Conservation (phyloP, 148 eudicot species). For the Simmondsia chinensis region DNA sequence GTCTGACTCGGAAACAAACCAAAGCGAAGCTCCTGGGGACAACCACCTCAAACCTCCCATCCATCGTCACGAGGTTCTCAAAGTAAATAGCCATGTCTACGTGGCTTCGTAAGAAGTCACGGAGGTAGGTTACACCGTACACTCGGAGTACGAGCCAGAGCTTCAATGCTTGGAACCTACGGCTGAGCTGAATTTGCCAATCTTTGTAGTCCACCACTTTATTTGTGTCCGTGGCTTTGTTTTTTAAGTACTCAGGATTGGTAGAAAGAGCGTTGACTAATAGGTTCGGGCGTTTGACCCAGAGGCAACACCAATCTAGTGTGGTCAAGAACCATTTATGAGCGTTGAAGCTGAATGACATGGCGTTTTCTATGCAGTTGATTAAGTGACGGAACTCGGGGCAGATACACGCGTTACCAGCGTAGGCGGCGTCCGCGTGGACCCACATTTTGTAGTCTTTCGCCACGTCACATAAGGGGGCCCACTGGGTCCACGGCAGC, state of each 20-base stretch:
- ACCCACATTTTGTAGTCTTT: constrained; percentile 18
- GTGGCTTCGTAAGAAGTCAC: constrained; percentile 18
- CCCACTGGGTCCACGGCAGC: constrained; percentile 15
- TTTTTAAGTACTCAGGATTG: constrained; percentile 20
- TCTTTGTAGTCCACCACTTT: constrained; percentile 37
- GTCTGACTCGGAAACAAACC: constrained; percentile 20
- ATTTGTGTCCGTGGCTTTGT: constrained; percentile 16
- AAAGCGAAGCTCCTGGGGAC: constrained; percentile 17
- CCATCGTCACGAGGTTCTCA: constrained; percentile 11
- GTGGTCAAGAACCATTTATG: constrained; percentile 36
- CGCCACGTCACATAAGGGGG: constrained; percentile 9
- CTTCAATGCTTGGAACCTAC: constrained; percentile 27
- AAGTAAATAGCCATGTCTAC: too few species aligned
- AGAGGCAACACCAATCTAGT: constrained; percentile 33
- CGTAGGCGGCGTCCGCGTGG: constrained; percentile 35
- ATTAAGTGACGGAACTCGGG: constrained; percentile 23
- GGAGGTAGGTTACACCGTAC: constrained; percentile 23
- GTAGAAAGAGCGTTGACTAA: constrained; percentile 24
- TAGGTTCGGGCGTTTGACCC: constrained; percentile 24
- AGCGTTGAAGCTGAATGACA: constrained; percentile 34
- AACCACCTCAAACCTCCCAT: constrained; percentile 18
- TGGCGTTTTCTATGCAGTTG: constrained; percentile 21
- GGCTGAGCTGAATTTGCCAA: constrained; percentile 29
- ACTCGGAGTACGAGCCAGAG: constrained; percentile 26
- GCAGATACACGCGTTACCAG: constrained; percentile 35